Evolutionary conservation across 768 basidiomycete species (phyloP).

Genomic region (Tulasnella sp.): DNA sequence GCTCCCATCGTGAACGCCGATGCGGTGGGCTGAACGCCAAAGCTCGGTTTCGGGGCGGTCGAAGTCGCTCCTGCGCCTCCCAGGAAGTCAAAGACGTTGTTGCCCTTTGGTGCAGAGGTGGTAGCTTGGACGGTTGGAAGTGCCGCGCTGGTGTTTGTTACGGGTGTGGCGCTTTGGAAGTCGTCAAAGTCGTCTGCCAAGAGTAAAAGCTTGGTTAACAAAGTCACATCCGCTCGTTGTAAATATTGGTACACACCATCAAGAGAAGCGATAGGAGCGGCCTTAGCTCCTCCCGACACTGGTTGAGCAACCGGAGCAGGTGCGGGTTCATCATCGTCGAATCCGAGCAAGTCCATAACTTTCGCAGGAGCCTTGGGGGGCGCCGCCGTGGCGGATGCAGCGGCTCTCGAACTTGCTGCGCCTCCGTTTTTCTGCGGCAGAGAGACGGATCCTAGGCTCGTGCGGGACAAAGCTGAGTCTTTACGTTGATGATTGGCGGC

Average conservation of each 20-base stretch:
- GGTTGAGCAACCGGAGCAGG: slow-evolving; percentile 18
- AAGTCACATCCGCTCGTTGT: not conserved
- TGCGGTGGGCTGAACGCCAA: not conserved
- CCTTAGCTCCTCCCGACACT: not conserved
- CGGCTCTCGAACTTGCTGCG: slow-evolving; percentile 19
- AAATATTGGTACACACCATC: slow-evolving; percentile 19
- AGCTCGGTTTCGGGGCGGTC: not conserved
- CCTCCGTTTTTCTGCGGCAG: slow-evolving; percentile 28
- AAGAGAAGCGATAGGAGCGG: not conserved
- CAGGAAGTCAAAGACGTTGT: slow-evolving; percentile 25
- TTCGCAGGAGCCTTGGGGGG: slow-evolving; percentile 21
- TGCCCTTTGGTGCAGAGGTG: slow-evolving; percentile 21
- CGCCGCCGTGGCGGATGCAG: not conserved
- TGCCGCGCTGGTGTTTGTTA: slow-evolving; percentile 14
- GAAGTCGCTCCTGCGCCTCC: not conserved
- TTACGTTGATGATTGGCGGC: slow-evolving; percentile 26
- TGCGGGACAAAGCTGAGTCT: slow-evolving; percentile 27
- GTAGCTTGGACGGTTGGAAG: slow-evolving; percentile 2
- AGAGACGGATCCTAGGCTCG: slow-evolving; percentile 19
- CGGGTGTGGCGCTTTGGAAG: slow-evolving; percentile 62
- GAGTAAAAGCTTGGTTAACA: slow-evolving; percentile 32
- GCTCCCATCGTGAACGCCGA: slow-evolving; percentile 4
- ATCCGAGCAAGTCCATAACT: slow-evolving; percentile 26
- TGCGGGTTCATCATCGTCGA: slow-evolving; percentile 51
- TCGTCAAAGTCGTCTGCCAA: slow-evolving; percentile 70